These are phyloP conservation scores for Syzygium aromaticum DNA, from an alignment of 345 rosid species.

Conservation along the genomic window DNA sequence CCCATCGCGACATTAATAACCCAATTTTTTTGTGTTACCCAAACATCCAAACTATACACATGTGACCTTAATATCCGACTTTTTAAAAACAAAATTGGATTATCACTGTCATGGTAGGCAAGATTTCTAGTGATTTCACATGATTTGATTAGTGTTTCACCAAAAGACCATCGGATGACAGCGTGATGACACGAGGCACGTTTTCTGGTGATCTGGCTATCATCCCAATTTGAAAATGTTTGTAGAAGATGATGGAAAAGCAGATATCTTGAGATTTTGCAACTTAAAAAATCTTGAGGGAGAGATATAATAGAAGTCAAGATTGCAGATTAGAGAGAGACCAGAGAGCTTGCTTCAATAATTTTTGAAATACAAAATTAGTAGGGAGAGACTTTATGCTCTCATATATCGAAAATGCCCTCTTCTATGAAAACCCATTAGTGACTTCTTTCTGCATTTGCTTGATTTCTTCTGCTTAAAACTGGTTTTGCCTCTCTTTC, in stretches of 20 bases:
- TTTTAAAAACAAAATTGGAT: background rate
- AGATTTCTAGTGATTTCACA: background rate
- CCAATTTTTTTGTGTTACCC: no score
- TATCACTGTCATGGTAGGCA: rapidly evolving
- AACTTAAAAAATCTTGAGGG: background rate
- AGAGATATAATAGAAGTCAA: background rate
- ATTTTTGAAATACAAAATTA: background rate
- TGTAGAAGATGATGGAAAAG: background rate
- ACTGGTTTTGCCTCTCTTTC: background rate
- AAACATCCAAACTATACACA: no score
- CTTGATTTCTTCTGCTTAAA: background rate
- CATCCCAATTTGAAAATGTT: background rate
- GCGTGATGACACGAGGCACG: rapidly evolving
- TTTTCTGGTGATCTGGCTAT: background rate
- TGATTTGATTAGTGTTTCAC: background rate
- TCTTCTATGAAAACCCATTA: background rate
- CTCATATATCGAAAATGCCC: background rate
- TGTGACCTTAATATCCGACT: no score
- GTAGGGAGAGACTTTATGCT: background rate
- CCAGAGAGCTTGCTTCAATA: background rate
- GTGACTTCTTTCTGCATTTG: background rate
- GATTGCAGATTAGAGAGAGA: background rate
- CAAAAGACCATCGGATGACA: background rate
- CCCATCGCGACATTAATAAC: no score
- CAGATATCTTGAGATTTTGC: background rate